These are phyloP conservation scores for Friedmanniomyces endolithicus DNA, from an alignment of 495 filamentous ascomycete species.

Conservation along the genomic window DNA sequence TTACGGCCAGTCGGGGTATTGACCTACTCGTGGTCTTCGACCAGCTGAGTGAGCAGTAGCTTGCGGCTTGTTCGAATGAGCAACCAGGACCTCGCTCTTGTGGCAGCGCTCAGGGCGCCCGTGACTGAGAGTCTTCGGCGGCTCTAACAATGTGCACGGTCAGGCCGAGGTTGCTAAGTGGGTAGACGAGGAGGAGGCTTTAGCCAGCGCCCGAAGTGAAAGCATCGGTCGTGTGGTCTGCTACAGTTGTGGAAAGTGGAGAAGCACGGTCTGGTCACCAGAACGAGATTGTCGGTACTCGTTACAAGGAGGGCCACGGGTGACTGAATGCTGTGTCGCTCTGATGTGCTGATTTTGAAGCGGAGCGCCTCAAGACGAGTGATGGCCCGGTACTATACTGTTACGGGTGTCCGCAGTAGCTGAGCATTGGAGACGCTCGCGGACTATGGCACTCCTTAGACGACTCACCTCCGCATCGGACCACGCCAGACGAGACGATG, in stretches of 20 bases:
- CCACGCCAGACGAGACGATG: no score
- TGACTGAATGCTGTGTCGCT: no score
- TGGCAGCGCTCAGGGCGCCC: conserved; percentile 5
- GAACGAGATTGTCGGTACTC: not conserved
- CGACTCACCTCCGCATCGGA: no score
- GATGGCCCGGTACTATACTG: no score
- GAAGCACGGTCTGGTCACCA: not conserved
- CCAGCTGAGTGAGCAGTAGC: not conserved
- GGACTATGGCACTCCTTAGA: no score
- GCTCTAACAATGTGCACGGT: not conserved
- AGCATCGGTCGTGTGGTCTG: not conserved
- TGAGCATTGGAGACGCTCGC: no score
- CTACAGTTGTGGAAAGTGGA: not conserved
- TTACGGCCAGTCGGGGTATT: not conserved
- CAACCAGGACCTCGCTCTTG: conserved; percentile 2
- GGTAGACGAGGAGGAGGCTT: conserved; percentile 3
- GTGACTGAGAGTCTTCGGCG: conserved; percentile 1
- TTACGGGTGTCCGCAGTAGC: no score
- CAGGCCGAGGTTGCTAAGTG: conserved; percentile 1
- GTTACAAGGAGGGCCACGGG: no score
- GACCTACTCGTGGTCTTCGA: not conserved
- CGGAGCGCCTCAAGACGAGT: no score
- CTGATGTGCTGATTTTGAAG: no score
- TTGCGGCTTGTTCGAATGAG: not conserved
- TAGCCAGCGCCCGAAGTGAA: not conserved